Percentiles rank a stretch among this genome's conserved stretches.
phyloP scores from a whole-genome alignment of 257 asterid species.

The Primulina tabacum region DNA sequence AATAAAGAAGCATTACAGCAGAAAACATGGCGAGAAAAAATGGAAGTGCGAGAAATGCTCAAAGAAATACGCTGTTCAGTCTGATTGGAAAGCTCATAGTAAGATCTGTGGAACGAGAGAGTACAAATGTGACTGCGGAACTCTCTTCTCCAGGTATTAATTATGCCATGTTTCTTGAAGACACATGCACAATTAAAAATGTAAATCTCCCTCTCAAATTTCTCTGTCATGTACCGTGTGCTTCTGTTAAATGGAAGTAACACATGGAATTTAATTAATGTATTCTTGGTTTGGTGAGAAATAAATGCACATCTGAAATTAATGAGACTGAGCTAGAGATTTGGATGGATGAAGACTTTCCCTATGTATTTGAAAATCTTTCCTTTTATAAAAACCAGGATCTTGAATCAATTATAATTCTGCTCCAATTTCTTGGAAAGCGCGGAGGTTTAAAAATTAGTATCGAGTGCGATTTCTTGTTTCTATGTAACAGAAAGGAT shows the following conservation, averaged over 20 bases:
- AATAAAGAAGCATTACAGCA: slow-evolving; percentile 73
- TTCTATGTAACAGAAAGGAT: slow-evolving; percentile 59
- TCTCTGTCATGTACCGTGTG: slow-evolving; percentile 8
- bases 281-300: slow-evolving; percentile 20
- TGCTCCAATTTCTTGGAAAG: not conserved
- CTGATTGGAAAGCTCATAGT: slow-evolving; percentile 95
- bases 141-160: slow-evolving; percentile 85
- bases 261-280: not conserved
- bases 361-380: not conserved
- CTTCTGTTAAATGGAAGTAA: not conserved
- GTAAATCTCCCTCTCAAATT: not conserved
- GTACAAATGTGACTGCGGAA: slow-evolving; percentile 93
- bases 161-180: not conserved
- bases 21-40: slow-evolving; percentile 94
- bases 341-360: not conserved
- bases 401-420: not conserved
- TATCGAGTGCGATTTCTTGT: slow-evolving; percentile 7
- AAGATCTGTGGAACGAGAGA: slow-evolving; percentile 95
- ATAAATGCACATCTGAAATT: slow-evolving; percentile 29
- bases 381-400: not conserved
- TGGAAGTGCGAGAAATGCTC: slow-evolving; percentile 94
- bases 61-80: slow-evolving; percentile 86
- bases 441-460: not conserved
- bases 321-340: slow-evolving; percentile 15
- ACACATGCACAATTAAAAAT: not conserved